A percentile compares a stretch with the other conserved stretches of the same genome.
phyloP scores from a whole-genome alignment of 345 rosid species.

The Heritiera fomes region DNA sequence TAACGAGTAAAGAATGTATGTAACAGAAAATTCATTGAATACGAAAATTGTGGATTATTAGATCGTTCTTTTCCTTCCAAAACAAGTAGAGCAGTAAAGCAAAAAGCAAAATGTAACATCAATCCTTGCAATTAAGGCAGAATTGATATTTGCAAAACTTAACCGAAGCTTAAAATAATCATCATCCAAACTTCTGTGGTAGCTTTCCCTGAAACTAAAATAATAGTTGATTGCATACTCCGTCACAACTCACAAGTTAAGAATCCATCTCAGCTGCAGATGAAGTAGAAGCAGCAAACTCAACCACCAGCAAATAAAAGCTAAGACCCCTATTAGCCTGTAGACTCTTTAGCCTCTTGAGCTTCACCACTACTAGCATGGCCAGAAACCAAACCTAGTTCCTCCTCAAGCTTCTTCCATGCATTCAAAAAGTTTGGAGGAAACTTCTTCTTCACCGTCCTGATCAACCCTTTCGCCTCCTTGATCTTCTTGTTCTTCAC shows the following conservation, averaged over 20 bases:
- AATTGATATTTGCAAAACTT: neutral
- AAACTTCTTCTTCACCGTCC: slow-evolving; percentile 65
- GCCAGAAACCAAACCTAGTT: slow-evolving; percentile 49
- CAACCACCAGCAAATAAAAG: slow-evolving; percentile 2
- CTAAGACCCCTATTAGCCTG: slow-evolving; percentile 8
- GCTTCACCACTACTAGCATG: slow-evolving; percentile 19
- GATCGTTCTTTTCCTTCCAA: neutral
- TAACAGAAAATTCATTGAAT: neutral
- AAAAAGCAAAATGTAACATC: neutral
- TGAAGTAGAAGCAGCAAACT: neutral
- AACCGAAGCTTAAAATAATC: neutral
- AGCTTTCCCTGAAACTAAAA: neutral
- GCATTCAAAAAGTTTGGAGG: slow-evolving; percentile 59
- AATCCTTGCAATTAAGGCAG: slow-evolving; percentile 14
- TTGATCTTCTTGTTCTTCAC: slow-evolving; percentile 54
- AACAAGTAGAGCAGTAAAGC: neutral
- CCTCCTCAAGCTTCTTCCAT: slow-evolving; percentile 67
- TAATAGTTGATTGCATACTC: neutral
- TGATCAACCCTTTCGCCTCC: slow-evolving; percentile 64
- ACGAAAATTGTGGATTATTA: neutral
- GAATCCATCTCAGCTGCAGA: neutral
- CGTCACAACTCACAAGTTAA: neutral
- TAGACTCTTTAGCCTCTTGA: slow-evolving; percentile 20
- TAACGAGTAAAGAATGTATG: neutral
- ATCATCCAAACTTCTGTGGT: neutral